Conservation (phyloP, 352 stramenopile genomes). For the Phytophthora tubulina region DNA sequence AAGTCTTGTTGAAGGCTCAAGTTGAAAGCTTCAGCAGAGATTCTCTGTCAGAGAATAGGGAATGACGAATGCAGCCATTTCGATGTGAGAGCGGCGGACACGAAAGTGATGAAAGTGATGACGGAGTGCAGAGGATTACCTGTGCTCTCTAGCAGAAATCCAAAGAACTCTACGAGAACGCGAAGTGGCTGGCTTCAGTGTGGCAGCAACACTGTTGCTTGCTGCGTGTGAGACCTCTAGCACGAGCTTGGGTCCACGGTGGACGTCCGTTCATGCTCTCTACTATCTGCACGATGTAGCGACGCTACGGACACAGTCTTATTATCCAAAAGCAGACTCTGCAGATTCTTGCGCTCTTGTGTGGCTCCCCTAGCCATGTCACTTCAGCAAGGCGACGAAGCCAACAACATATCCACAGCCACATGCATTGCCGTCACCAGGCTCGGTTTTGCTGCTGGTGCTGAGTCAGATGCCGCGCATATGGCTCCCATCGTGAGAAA, state of each 20-base stretch:
- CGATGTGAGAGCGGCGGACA: conserved; percentile 3
- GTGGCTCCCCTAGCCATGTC: conserved; percentile 17
- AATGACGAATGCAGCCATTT: conserved; percentile 23
- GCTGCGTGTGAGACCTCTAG: background rate
- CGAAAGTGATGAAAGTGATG: conserved; percentile 8
- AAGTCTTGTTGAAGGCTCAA: no score
- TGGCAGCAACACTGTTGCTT: no score
- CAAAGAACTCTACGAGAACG: conserved; percentile 4
- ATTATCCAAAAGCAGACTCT: conserved; percentile 4
- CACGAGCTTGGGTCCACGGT: conserved; percentile 5
- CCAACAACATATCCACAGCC: background rate
- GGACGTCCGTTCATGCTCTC: conserved; percentile 5
- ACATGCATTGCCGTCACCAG: background rate
- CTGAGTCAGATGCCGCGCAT: conserved; percentile 29
- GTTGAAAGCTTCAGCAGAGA: background rate
- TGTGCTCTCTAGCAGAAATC: conserved; percentile 6
- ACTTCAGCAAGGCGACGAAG: background rate
- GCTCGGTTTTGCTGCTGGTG: conserved; percentile 14
- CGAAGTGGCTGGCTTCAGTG: background rate
- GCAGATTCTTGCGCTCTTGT: conserved; percentile 1
- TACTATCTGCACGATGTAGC: conserved; percentile 17
- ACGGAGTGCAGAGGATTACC: background rate
- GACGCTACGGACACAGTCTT: conserved; percentile 30
- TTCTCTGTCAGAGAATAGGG: background rate
- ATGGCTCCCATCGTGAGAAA: conserved; percentile 27